These are phyloP conservation scores for Cercospora brassicicola DNA, from an alignment of 2,329 filamentous ascomycete genomes.

Conservation along the genomic window DNA sequence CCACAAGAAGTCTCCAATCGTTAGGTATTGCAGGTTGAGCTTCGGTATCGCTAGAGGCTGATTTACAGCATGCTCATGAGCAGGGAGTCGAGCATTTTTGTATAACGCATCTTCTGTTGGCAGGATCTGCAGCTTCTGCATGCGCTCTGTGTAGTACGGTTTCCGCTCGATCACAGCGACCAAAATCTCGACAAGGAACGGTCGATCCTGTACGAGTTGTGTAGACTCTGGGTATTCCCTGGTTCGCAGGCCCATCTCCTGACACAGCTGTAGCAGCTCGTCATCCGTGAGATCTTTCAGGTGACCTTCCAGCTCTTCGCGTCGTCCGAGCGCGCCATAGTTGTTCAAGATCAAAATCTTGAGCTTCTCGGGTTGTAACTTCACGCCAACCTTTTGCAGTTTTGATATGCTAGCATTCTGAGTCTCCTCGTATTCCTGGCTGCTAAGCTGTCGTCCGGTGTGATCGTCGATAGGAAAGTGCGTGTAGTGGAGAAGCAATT, in stretches of 20 bases:
- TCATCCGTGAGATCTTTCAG: constrained; percentile 70
- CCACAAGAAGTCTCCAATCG: constrained; percentile 95
- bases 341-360: constrained; percentile 91
- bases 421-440: constrained; percentile 71
- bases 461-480: constrained; percentile 90
- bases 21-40: constrained; percentile 91
- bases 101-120: constrained; percentile 84
- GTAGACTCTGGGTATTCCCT: constrained; percentile 71
- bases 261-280: constrained; percentile 70
- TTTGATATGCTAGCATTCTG: constrained; percentile 76
- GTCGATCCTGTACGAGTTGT: constrained; percentile 62
- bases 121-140: constrained; percentile 69
- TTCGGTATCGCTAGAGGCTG: constrained; percentile 88
- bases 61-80: constrained; percentile 84
- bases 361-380: constrained; percentile 83
- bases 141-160: constrained; percentile 77
- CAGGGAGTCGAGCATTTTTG: constrained; percentile 72
- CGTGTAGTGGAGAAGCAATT: constrained; percentile 81
- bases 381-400: constrained; percentile 75
- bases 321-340: constrained; percentile 80
- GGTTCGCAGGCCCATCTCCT: constrained; percentile 73
- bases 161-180: constrained; percentile 73
- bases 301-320: constrained; percentile 74
- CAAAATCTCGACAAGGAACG: constrained; percentile 69
- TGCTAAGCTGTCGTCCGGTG: constrained; percentile 72